Evolutionary conservation across 768 basidiomycete species (phyloP), one percentile per base, ranked within the genome.

Genomic region (Vararia minispora): DNA sequence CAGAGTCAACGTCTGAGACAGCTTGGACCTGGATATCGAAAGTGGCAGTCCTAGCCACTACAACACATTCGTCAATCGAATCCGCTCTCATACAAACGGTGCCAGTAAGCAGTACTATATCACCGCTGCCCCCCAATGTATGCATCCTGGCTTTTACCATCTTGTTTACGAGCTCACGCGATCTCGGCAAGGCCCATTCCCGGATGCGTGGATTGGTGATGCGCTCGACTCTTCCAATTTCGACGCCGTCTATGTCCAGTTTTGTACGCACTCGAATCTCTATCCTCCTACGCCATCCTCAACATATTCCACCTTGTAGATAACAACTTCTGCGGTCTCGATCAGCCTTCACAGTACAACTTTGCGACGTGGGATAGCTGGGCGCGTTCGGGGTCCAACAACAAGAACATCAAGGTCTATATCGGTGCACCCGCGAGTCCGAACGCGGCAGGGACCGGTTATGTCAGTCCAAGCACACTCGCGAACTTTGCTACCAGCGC

Each of bases 211-310:
- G 14, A 47, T 65, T n/a, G 58, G 58, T 6, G 27, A 41, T 14
- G 54, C 54, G 3, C 38, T 65, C 20, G 60, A 64, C 35, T 48
- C 43, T 3, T 60, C 58, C 1, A 36, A 42, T 11, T 65, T 65
- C 47, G 64, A 65, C 40, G 60, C 59, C 13, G 51, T 66, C 22
- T 65, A 61, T 41, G 53, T 60, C 18, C 74, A 76, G 49, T 77
- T 79, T 50, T 77, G 63, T 64, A 36, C 20, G 58, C 21, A n/a
- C 5, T 32, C 6, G 21, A 10, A 12, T 33, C 12, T n/a, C 36
- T 11, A 5, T 14, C 29, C 9, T 14, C 32, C 13, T 26, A 22
- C 12, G 17, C 40, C 22, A 37, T 17, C 24, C 33, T 35, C 11
- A 32, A 18, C 16, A 4, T 25, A n/a, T 32, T 20, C 31, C 22